Conservation (phyloP, 768 basidiomycete species). For the Pulveroboletus sp. region DNA sequence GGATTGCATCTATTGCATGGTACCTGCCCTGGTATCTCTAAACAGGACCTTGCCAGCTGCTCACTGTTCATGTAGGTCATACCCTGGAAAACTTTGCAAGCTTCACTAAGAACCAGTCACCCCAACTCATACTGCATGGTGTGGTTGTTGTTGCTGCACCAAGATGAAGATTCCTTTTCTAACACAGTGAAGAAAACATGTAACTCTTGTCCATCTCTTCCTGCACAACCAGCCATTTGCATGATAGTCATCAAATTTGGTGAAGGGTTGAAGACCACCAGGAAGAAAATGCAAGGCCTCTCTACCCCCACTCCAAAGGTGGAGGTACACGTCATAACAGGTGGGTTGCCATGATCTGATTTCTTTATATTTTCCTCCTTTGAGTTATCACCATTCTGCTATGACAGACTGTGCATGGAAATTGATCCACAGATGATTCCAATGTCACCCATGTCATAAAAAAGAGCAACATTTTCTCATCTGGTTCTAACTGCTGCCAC, state of each 20-base stretch:
- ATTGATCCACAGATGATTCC: background rate
- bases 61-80: background rate
- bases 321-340: constrained; percentile 1
- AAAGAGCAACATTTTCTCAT: constrained; percentile 5
- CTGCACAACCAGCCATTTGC: constrained; percentile 1
- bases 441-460: background rate
- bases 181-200: background rate
- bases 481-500: background rate
- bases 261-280: background rate
- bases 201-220: background rate
- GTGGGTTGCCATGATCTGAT: too few relatives aligned
- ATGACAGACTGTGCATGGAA: background rate
- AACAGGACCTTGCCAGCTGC: too few relatives aligned
- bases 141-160: too few relatives aligned
- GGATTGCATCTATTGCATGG: too few relatives aligned
- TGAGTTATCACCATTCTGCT: background rate
- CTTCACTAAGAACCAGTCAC: background rate
- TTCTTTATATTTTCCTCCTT: background rate
- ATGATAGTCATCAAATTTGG: too few relatives aligned
- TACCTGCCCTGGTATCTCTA: too few relatives aligned
- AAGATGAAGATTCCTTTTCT: background rate
- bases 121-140: too few relatives aligned
- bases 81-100: background rate
- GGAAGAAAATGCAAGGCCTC: background rate
- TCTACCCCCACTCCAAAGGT: constrained; percentile 2